Evolutionary conservation across 2,329 filamentous ascomycete species (phyloP).

Genomic region (Penicillium aurantiogriseum): DNA sequence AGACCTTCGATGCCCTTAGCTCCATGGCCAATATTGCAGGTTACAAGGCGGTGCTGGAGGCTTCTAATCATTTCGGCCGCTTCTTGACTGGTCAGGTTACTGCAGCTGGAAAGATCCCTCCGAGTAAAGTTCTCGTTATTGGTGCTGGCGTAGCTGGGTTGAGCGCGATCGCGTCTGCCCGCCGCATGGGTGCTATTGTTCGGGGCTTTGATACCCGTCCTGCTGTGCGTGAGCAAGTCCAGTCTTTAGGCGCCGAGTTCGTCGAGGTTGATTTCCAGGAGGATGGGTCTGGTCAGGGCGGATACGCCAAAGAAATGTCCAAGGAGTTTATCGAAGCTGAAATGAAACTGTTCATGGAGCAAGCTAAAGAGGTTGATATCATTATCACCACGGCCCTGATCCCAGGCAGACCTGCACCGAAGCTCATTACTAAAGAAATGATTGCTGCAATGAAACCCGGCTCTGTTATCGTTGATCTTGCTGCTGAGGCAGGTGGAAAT

Average conservation of each 20-base stretch:
- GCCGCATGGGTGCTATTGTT: conserved; percentile 83
- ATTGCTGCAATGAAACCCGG: conserved; percentile 84
- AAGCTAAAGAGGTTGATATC: conserved; percentile 84
- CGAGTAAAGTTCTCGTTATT: conserved; percentile 86
- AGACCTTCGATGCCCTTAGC: conserved; percentile 83
- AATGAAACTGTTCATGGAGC: conserved; percentile 88
- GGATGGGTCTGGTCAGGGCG: conserved; percentile 78
- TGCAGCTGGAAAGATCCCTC: conserved; percentile 84
- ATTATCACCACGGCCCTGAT: conserved; percentile 92
- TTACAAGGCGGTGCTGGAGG: conserved; percentile 87
- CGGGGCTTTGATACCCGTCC: conserved; percentile 87
- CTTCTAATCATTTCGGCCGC: conserved; percentile 83
- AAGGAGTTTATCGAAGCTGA: conserved; percentile 90
- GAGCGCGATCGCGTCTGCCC: conserved; percentile 82
- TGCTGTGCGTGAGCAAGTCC: conserved; percentile 84
- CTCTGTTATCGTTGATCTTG: conserved; percentile 83
- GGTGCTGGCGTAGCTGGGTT: conserved; percentile 86
- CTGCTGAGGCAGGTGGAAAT: conserved; percentile 84
- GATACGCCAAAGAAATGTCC: conserved; percentile 92
- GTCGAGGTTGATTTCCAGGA: conserved; percentile 83
- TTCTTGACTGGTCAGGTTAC: conserved; percentile 89
- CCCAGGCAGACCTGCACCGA: conserved; percentile 77
- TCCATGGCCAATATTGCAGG: conserved; percentile 95
- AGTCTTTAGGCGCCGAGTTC: conserved; percentile 86
- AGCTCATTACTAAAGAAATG: conserved; percentile 78